A percentile compares a stretch with the other conserved stretches of the same genome.
These are phyloP conservation scores for Crithidia thermophila DNA, from an alignment of 208 protist genomes.

Conservation along the genomic window DNA sequence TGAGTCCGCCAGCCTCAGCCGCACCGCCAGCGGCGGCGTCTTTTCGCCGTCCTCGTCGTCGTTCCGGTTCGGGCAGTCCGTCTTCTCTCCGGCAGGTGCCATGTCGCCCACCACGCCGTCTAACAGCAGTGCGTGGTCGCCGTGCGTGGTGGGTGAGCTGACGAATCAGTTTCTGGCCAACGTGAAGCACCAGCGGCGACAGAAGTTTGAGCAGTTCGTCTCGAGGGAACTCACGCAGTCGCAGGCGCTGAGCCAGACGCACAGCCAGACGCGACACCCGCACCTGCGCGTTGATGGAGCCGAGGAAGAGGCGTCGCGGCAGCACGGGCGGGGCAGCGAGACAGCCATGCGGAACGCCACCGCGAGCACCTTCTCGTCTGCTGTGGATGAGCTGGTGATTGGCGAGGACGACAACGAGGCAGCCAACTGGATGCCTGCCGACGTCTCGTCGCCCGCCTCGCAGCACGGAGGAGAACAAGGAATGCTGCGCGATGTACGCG, in stretches of 20 bases:
- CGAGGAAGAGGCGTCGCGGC: neutral
- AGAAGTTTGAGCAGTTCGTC: conserved; percentile 66
- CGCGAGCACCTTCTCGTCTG: conserved; percentile 8
- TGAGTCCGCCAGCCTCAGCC: neutral
- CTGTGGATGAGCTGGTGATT: conserved; percentile 67
- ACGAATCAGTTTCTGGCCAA: conserved; percentile 78
- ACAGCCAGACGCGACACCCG: conserved; percentile 1
- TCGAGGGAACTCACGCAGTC: conserved; percentile 62
- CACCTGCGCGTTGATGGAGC: neutral
- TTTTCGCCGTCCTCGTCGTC: conserved; percentile 4
- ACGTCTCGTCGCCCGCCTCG: conserved; percentile 13
- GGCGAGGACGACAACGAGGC: conserved; percentile 55
- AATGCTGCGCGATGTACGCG: conserved; percentile 26
- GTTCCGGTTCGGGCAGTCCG: conserved; percentile 3
- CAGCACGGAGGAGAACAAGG: conserved; percentile 28
- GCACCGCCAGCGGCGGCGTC: neutral
- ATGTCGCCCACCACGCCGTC: conserved; percentile 32
- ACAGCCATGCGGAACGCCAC: neutral
- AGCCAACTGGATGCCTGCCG: conserved; percentile 42
- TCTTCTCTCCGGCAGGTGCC: conserved; percentile 14
- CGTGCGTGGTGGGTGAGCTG: conserved; percentile 52
- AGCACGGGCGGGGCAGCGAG: neutral
- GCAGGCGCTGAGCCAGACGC: conserved; percentile 37
- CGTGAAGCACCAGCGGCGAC: conserved; percentile 57
- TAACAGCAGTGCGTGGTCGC: conserved; percentile 66